phyloP scores from a whole-genome alignment of 352 stramenopile species.

The Pythium rhizo-oryzae region DNA sequence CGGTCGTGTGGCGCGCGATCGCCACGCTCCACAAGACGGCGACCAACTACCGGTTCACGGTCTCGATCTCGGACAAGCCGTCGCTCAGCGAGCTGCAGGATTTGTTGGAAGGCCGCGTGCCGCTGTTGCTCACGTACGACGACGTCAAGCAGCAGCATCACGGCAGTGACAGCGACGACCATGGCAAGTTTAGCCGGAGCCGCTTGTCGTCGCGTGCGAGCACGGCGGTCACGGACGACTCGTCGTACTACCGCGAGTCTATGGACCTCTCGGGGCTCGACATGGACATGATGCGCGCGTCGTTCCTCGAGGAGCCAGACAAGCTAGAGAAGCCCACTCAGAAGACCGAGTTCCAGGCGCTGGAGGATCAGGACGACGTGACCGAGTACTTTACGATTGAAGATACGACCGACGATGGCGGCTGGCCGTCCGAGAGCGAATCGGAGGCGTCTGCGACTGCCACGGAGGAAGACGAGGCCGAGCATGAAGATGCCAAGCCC shows the following conservation, averaged over 20 bases:
- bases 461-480: not conserved
- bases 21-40: conserved; percentile 43
- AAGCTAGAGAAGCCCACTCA: not conserved
- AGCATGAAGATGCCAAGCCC: not conserved
- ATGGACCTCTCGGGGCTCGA: conserved; percentile 17
- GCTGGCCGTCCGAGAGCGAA: conserved; percentile 13
- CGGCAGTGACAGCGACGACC: not conserved
- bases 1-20: conserved; percentile 26
- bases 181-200: conserved; percentile 6
- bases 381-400: conserved; percentile 20
- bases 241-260: conserved; percentile 1
- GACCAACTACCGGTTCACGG: conserved; percentile 58
- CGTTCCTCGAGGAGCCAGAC: conserved; percentile 7
- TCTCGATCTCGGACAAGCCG: conserved; percentile 55
- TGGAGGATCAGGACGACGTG: conserved; percentile 16
- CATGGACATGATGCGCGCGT: not conserved
- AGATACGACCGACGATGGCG: conserved; percentile 6
- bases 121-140: conserved; percentile 24
- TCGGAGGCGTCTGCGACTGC: not conserved
- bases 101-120: conserved; percentile 28
- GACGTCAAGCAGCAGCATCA: not conserved
- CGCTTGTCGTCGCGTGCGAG: conserved; percentile 22
- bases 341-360: conserved; percentile 5
- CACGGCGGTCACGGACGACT: conserved; percentile 16
- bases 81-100: conserved; percentile 18